Evolutionary conservation across 1,284 basidiomycete species (phyloP), one percentile per base, ranked within the genome.

Genomic region (Apiotrichum akiyoshidainum): DNA sequence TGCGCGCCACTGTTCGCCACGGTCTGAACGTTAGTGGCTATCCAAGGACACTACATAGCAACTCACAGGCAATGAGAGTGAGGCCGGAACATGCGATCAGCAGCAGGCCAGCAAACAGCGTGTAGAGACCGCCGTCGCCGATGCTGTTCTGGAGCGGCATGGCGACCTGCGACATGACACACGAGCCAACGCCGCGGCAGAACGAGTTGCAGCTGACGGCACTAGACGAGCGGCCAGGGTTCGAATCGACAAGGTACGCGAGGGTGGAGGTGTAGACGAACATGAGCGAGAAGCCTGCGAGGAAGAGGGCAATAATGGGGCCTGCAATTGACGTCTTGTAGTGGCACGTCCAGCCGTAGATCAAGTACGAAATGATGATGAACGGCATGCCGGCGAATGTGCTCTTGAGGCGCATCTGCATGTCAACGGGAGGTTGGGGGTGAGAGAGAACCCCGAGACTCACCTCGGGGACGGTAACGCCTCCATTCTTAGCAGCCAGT

Each of bases 301-400:
- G 72, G 62, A 83, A 81, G 7, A 87, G 77, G 17, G 81, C 82
- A 26, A 84, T 77, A 34, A 85, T 80, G 2, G 84, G 80, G 1
- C 83, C 84, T 75, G 71, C 83, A 42, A 91, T 80, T 69, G 87
- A 81, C 10, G 68, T 68, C 53, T 85, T 85, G 55, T 85, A 73
- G 59, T 89, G 75, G 46, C 82, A 84, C 6, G 86, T 81, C 91
- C 91, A 94, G 2, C 84, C 91, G 68, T 89, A 91, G 0, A 82
- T 86, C 37, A 89, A 69, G 55, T 86, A 82, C 11, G 81, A 81
- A 0, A 81, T 64, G 34, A 78, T 63, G 26, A 78, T 57, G 54
- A 80, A 40, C 6, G 71, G 72, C 67, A 72, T 74, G 37, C 64
- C 71, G 17, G 81, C 68, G 35, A 83, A 79, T 0, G 85, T 85